A percentile compares a stretch with the other conserved stretches of the same genome.
phyloP scores from a whole-genome alignment of 164 flowering plant genomes.

The grape (Vitis vinifera) region ASM3070453v1 NC_081807.1:1516501-1517000 shows the following conservation, averaged over 20 bases:
- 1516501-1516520: too few species aligned
- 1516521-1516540: too few species aligned
- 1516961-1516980: constrained; percentile 11
- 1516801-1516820: constrained; percentile 8
- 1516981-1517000: constrained; percentile 16
- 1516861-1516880: neutral
- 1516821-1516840: constrained; percentile 22
- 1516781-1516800: constrained; percentile 10
- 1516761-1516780: constrained; percentile 24
- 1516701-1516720: neutral
- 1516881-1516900: neutral
- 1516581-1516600: constrained; percentile 20
- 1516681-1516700: neutral
- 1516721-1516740: neutral
- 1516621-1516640: neutral
- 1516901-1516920: neutral
- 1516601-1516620: neutral
- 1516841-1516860: constrained; percentile 12
- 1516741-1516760: constrained; percentile 14
- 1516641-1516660: neutral
- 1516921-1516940: constrained; percentile 10
- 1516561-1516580: neutral
- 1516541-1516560: too few species aligned
- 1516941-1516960: constrained; percentile 7
- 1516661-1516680: neutral